phyloP scores from a whole-genome alignment of 345 rosid genomes.

The Brassica nigra region DNA sequence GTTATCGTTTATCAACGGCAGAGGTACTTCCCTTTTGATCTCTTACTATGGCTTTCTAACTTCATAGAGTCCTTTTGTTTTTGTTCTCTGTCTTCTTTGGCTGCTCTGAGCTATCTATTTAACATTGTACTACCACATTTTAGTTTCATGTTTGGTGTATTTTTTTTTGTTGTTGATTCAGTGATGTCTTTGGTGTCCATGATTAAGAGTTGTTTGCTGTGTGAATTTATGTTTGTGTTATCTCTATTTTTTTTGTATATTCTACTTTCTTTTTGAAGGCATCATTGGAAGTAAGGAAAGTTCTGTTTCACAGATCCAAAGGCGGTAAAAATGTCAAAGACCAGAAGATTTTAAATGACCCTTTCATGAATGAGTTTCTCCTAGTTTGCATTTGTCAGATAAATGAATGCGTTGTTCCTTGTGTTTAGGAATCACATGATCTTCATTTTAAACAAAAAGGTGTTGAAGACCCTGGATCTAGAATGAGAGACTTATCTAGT shows the following conservation, averaged over 20 bases:
- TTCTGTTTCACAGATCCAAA: slow-evolving; percentile 65
- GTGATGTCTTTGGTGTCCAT: slow-evolving; percentile 5
- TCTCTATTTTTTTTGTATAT: too few species aligned
- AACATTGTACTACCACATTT: not conserved
- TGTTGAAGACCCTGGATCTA: slow-evolving; percentile 42
- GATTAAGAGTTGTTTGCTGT: slow-evolving; percentile 31
- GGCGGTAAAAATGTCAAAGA: slow-evolving; percentile 59
- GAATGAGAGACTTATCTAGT: slow-evolving; percentile 44
- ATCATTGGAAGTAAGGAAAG: slow-evolving; percentile 39
- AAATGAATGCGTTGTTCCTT: slow-evolving; percentile 22
- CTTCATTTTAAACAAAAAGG: slow-evolving; percentile 39
- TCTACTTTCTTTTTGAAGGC: slow-evolving; percentile 45
- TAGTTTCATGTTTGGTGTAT: not conserved
- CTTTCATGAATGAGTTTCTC: slow-evolving; percentile 26
- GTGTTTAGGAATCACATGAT: slow-evolving; percentile 51
- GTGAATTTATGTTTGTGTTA: slow-evolving; percentile 31
- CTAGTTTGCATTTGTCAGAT: slow-evolving; percentile 19
- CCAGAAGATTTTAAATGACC: too few species aligned
- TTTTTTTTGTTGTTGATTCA: not conserved
- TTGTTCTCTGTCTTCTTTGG: slow-evolving; percentile 10
- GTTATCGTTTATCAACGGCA: slow-evolving; percentile 76
- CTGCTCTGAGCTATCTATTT: not conserved
- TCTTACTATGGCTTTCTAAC: slow-evolving; percentile 9
- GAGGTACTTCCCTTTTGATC: slow-evolving; percentile 53
- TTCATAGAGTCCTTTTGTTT: not conserved